Base-by-base conservation (phyloP, 2,329 filamentous ascomycete genomes). In the Claviceps sorghi region DNA sequence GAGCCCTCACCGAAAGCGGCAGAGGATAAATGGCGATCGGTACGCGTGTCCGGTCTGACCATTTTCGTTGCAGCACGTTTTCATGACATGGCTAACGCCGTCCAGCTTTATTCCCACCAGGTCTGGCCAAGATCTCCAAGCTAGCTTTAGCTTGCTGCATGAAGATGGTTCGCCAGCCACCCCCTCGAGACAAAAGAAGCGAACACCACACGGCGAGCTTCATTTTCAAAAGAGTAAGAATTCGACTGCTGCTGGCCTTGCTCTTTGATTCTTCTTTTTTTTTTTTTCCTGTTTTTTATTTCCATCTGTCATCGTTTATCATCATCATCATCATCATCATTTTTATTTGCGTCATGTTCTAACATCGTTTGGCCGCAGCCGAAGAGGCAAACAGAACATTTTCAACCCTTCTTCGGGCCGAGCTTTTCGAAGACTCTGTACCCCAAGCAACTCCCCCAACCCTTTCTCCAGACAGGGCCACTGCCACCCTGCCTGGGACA, bases 341-440 rank as follows among this genome's bases (percentile, higher is more conserved):
- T n/a, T n/a, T n/a, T n/a, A n/a, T n/a, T 32, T 41, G 36, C 41
- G 11, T 43, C 19, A 17, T 41, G 46, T 44, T 26, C 50, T 57
- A 32, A 58, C 40, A 45, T 38, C 22, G 6, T 13, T 21, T 34
- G 43, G 52, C 26, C 40, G 19, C 43, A 81, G 90, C 86, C 49
- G 90, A 96, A 70, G 89, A 97, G 76, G 93, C 93, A 48, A 96
- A 98, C 62, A 80, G 86, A 54, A 96, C 88, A 21, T 98, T 91
- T 67, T 94, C 89, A 30, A 85, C 83, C 21, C 73, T 98, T 7
- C 74, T 98, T 52, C 84, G 93, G 53, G 84, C 88, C 50, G 93
- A 98, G 68, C 79, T 98, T 54, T 98, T 98, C 65, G 91, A 95
- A 62, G 81, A 80, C 59, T 87, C 88, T 30, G 83, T 97, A 55